Evolutionary conservation across 2,329 filamentous ascomycete genomes (phyloP).

Genomic region (Trichoderma koningii): DNA sequence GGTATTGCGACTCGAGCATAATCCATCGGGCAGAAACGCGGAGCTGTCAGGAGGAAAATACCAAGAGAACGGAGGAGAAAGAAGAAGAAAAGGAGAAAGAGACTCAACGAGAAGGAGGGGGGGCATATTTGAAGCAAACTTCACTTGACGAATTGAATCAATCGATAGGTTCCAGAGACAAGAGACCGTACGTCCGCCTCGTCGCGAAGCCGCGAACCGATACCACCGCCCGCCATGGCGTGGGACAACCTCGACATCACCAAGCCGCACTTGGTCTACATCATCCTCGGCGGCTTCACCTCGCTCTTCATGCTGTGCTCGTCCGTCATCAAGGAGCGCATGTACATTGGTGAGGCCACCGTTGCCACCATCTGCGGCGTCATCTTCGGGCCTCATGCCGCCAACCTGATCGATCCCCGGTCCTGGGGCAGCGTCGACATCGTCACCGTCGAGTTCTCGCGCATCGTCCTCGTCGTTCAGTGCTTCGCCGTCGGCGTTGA

Average conservation of each 20-base stretch:
- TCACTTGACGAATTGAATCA: background rate
- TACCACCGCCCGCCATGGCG: slow-evolving; percentile 56
- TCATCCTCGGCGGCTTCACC: slow-evolving; percentile 97
- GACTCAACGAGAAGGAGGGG: background rate
- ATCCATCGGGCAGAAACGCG: background rate
- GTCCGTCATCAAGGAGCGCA: slow-evolving; percentile 94
- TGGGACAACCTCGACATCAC: slow-evolving; percentile 85
- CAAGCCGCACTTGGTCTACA: slow-evolving; percentile 95
- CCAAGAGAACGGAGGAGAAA: background rate
- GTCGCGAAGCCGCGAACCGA: background rate
- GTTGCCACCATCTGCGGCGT: slow-evolving; percentile 86
- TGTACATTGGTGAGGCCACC: slow-evolving; percentile 98
- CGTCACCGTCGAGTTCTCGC: slow-evolving; percentile 84
- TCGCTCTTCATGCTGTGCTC: slow-evolving; percentile 98
- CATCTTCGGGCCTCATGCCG: slow-evolving; percentile 84
- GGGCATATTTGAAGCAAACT: background rate
- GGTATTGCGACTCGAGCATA: background rate
- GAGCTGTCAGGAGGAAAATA: background rate
- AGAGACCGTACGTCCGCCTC: background rate
- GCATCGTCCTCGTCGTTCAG: slow-evolving; percentile 87
- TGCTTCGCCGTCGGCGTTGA: slow-evolving; percentile 92
- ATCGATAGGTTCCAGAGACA: background rate
- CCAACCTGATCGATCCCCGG: slow-evolving; percentile 73
- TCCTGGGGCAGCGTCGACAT: slow-evolving; percentile 84
- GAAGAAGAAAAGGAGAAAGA: background rate